Evolutionary conservation across 352 stramenopile species (phyloP).

Genomic region (Globisporangium nodosum): DNA sequence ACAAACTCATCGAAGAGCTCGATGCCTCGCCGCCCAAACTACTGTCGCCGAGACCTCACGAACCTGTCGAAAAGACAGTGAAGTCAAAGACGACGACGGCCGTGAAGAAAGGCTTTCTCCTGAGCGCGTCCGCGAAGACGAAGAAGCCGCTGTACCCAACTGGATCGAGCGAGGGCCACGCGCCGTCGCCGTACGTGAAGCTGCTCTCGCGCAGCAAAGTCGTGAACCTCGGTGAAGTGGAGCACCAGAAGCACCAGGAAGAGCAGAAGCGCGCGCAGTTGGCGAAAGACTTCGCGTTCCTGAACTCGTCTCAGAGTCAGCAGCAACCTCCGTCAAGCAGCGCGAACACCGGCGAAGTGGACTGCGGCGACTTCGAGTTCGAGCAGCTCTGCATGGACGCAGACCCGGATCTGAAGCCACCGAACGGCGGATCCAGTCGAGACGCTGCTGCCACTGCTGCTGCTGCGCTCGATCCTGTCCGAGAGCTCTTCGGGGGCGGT

Average conservation of each 20-base stretch:
- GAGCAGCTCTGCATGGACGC: slow-evolving; percentile 75
- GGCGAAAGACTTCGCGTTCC: slow-evolving; percentile 20
- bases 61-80: slow-evolving; percentile 3
- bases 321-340: background rate
- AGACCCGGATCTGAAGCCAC: slow-evolving; percentile 57
- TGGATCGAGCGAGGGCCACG: slow-evolving; percentile 58
- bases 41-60: background rate
- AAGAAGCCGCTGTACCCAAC: slow-evolving; percentile 62
- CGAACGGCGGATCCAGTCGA: background rate
- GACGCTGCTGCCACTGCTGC: background rate
- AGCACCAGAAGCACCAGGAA: slow-evolving; percentile 32
- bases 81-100: slow-evolving; percentile 14
- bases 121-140: slow-evolving; percentile 9
- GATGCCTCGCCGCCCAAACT: background rate
- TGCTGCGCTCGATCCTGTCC: slow-evolving; percentile 8
- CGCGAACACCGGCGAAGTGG: slow-evolving; percentile 21
- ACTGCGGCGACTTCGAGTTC: slow-evolving; percentile 69
- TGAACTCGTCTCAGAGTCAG: slow-evolving; percentile 11
- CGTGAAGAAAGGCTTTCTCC: slow-evolving; percentile 75
- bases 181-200: slow-evolving; percentile 75
- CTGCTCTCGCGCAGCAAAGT: slow-evolving; percentile 76
- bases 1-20: slow-evolving; percentile 5
- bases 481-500: slow-evolving; percentile 39
- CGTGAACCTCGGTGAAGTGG: slow-evolving; percentile 54
- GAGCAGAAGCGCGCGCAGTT: slow-evolving; percentile 14